These are phyloP conservation scores for Diplotaxis tenuifolia DNA, from an alignment of 345 rosid species.

Conservation along the genomic window DNA sequence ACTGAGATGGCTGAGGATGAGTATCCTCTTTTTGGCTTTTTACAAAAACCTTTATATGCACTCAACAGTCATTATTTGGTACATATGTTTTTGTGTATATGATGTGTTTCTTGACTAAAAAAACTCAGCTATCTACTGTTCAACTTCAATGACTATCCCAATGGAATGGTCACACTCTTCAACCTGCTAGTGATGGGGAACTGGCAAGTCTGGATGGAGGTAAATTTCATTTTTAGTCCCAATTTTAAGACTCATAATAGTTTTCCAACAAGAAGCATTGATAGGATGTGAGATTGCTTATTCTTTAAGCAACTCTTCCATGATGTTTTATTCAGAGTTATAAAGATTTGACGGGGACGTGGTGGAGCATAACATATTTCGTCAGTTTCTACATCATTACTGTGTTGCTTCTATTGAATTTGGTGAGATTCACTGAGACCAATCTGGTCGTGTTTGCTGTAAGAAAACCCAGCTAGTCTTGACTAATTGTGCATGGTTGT, in stretches of 20 bases:
- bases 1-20: conserved; percentile 68
- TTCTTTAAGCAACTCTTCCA: not conserved
- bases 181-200: conserved; percentile 85
- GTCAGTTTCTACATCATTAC: conserved; percentile 89
- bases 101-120: conserved; percentile 45
- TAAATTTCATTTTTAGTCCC: conserved; percentile 27
- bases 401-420: conserved; percentile 74
- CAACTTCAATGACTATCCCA: conserved; percentile 96
- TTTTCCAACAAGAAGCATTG: conserved; percentile 12
- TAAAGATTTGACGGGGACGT: conserved; percentile 70
- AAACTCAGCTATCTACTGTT: conserved; percentile 66
- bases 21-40: conserved; percentile 60
- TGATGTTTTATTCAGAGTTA: conserved; percentile 63
- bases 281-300: conserved; percentile 12
- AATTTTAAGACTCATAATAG: not conserved
- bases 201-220: conserved; percentile 99
- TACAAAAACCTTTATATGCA: not conserved
- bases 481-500: conserved; percentile 2
- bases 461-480: not conserved
- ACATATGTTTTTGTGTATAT: not conserved
- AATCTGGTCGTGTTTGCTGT: not conserved
- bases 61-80: conserved; percentile 13
- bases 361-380: conserved; percentile 76
- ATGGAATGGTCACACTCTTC: conserved; percentile 97
- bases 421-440: conserved; percentile 55